Evolutionary conservation across 768 basidiomycete species (phyloP).

Genomic region (Kwoniella sp.): DNA sequence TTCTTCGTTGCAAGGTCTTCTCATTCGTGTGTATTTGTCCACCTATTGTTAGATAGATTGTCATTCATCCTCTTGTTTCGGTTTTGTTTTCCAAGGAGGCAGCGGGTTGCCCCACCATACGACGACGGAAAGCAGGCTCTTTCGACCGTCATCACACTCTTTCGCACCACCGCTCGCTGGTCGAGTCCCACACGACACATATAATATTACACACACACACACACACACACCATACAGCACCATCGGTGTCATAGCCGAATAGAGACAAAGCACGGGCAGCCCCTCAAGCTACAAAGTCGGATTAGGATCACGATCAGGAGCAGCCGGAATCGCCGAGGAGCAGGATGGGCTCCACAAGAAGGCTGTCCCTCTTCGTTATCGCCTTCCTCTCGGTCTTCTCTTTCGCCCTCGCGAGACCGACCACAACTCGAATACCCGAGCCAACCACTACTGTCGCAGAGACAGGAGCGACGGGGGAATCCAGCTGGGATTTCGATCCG

Average conservation of each 20-base stretch:
- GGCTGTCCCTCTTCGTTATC: not conserved
- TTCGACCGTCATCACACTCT: not conserved
- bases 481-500: not conserved
- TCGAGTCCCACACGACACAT: not conserved
- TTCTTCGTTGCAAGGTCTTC: too few relatives aligned
- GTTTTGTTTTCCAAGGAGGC: not conserved
- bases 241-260: too few relatives aligned
- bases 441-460: not conserved
- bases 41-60: not conserved
- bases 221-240: too few relatives aligned
- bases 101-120: not conserved
- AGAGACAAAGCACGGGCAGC: too few relatives aligned
- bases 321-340: too few relatives aligned
- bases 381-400: not conserved
- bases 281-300: too few relatives aligned
- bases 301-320: too few relatives aligned
- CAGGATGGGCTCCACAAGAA: not conserved
- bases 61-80: not conserved
- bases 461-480: not conserved
- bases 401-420: not conserved
- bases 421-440: not conserved
- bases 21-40: not conserved
- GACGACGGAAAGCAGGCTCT: slow-evolving; percentile 1
- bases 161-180: not conserved
- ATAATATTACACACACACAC: too few relatives aligned